Conservation (phyloP, 495 filamentous ascomycete genomes). For the Bombardia bombarda region DNA sequence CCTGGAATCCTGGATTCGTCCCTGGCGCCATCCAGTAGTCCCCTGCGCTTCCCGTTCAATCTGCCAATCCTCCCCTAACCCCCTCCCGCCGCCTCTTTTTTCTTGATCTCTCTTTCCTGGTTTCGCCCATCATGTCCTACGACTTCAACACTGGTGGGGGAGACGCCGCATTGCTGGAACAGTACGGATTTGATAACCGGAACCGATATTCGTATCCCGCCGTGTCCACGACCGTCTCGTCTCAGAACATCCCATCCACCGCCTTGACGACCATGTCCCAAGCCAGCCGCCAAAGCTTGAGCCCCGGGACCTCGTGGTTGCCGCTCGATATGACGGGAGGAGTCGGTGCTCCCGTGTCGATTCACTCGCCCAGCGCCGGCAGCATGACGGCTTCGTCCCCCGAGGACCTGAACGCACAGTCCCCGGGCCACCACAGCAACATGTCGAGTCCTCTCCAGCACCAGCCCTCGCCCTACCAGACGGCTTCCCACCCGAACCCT, state of each 20-base stretch:
- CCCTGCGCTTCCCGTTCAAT: slow-evolving; percentile 1
- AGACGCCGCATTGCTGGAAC: slow-evolving; percentile 44
- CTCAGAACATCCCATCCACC: slow-evolving; percentile 34
- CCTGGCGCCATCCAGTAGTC: slow-evolving; percentile 2
- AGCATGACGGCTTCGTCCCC: slow-evolving; percentile 35
- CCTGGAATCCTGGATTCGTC: slow-evolving; percentile 3
- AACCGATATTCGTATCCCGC: slow-evolving; percentile 41
- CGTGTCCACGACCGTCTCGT: slow-evolving; percentile 33
- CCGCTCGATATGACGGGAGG: slow-evolving; percentile 35
- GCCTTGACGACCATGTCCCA: slow-evolving; percentile 37
- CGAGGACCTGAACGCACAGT: slow-evolving; percentile 38
- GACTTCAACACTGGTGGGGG: slow-evolving; percentile 45
- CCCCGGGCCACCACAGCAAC: slow-evolving; percentile 31
- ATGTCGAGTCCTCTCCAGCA: slow-evolving; percentile 37
- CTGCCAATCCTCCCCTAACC: slow-evolving; percentile 22
- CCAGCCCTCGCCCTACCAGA: slow-evolving; percentile 41
- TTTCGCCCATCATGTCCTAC: slow-evolving; percentile 43
- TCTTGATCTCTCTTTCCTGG: slow-evolving; percentile 13
- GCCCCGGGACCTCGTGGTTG: slow-evolving; percentile 34
- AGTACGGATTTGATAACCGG: slow-evolving; percentile 44
- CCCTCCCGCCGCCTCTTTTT: slow-evolving; percentile 9
- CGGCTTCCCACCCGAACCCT: slow-evolving; percentile 30
- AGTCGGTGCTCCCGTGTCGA: slow-evolving; percentile 22
- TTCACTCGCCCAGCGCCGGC: slow-evolving; percentile 32
- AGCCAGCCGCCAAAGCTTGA: slow-evolving; percentile 28